These are phyloP conservation scores for Patellifolia procumbens DNA, from an alignment of 179 eudicot genomes.

Conservation along the genomic window DNA sequence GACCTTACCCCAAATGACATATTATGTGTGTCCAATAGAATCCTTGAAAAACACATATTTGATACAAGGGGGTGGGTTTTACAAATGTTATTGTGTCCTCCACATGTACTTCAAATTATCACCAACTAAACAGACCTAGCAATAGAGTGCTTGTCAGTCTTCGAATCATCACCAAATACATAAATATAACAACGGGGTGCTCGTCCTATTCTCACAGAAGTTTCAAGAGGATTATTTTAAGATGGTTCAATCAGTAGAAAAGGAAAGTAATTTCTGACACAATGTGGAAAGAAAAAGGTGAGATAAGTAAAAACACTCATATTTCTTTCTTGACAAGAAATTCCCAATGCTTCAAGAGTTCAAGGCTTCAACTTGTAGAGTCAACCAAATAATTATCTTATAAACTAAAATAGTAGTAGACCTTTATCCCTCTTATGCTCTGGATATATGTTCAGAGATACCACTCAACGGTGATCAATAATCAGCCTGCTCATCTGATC, in stretches of 20 bases:
- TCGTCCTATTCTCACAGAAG: background rate
- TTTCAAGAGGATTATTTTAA: background rate
- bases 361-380: background rate
- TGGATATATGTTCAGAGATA: background rate
- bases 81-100: no score
- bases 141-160: background rate
- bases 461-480: background rate
- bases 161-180: background rate
- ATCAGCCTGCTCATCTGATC: background rate
- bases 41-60: no score
- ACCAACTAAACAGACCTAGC: background rate
- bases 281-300: background rate
- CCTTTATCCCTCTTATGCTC: no score
- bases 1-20: no score
- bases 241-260: background rate
- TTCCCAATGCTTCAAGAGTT: background rate
- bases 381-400: background rate
- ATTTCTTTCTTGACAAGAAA: background rate
- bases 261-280: background rate
- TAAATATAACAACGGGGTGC: background rate
- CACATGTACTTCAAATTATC: background rate
- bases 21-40: no score
- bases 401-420: background rate
- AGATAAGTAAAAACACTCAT: background rate
- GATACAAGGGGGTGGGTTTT: no score